Evolutionary conservation across 129 eudicot species (phyloP).

Genomic region (Ambrosia artemisiifolia): DNA sequence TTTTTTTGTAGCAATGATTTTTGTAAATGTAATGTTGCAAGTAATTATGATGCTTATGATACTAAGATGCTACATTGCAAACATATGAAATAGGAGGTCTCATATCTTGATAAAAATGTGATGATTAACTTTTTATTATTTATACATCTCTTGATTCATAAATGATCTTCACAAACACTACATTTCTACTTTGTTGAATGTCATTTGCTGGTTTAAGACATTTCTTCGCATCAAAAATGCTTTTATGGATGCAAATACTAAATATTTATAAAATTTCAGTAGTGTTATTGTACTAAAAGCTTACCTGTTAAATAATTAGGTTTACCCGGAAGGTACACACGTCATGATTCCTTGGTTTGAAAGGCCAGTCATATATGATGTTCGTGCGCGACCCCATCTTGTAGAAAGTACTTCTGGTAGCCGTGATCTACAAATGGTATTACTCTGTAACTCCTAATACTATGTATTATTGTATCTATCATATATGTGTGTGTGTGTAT

Average conservation of each 20-base stretch:
- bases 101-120: neutral
- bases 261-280: neutral
- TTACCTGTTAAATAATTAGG: constrained; percentile 25
- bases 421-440: constrained; percentile 51
- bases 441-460: neutral
- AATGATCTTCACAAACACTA: neutral
- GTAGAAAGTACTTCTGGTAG: constrained; percentile 47
- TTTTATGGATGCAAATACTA: neutral
- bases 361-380: constrained; percentile 43
- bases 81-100: neutral
- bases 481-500: neutral
- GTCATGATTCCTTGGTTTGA: constrained; percentile 50
- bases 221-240: neutral
- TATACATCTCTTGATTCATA: neutral
- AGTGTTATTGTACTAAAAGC: neutral
- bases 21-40: neutral
- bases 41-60: neutral
- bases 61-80: neutral
- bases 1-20: neutral
- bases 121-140: neutral
- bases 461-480: neutral
- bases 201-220: neutral
- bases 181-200: neutral
- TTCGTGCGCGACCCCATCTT: constrained; percentile 50
- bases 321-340: constrained; percentile 48